A percentile compares a stretch with the other conserved stretches of the same genome.
Evolutionary conservation across 2,329 filamentous ascomycete species (phyloP).

Genomic region (Dryadomyces quercivorus): DNA sequence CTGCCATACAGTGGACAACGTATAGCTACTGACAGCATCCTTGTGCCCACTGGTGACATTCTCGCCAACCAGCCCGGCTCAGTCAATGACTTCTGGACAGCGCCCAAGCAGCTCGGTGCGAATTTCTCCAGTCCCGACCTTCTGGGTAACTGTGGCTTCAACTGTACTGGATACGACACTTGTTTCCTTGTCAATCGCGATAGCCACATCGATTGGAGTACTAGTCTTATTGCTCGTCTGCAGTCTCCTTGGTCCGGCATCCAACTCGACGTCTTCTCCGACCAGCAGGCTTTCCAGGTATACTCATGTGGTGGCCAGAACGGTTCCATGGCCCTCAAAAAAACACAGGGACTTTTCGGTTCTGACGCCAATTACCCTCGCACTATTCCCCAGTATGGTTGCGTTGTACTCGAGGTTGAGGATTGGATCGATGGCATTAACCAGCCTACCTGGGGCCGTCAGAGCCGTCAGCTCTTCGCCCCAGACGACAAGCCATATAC

Average conservation of each 20-base stretch:
- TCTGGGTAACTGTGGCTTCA: conserved; percentile 62
- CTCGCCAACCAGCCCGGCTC: conserved; percentile 53
- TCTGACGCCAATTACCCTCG: conserved; percentile 38
- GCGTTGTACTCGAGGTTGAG: conserved; percentile 82
- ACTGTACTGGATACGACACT: conserved; percentile 73
- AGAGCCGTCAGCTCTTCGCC: conserved; percentile 44
- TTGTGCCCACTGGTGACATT: conserved; percentile 67
- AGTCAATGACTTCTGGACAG: conserved; percentile 73
- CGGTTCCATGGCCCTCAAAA: conserved; percentile 57
- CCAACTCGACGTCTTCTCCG: conserved; percentile 64
- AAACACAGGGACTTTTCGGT: conserved; percentile 52
- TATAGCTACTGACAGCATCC: conserved; percentile 55
- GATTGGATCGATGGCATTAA: conserved; percentile 94
- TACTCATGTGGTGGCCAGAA: conserved; percentile 74
- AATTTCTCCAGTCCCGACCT: conserved; percentile 50
- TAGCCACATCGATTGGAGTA: conserved; percentile 51
- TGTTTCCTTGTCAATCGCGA: conserved; percentile 59
- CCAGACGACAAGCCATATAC: conserved; percentile 49
- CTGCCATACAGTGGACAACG: conserved; percentile 62
- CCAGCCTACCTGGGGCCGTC: conserved; percentile 73
- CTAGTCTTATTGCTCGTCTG: conserved; percentile 50
- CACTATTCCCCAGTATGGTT: conserved; percentile 64
- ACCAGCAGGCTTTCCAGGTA: conserved; percentile 81
- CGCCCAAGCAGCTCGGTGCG: conserved; percentile 66
- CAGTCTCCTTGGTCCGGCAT: conserved; percentile 71